A percentile compares a stretch with the other conserved stretches of the same genome.
These are phyloP conservation scores for Hirsutella thompsonii DNA, from an alignment of 2,329 filamentous ascomycete genomes.

Conservation along the genomic window DNA sequence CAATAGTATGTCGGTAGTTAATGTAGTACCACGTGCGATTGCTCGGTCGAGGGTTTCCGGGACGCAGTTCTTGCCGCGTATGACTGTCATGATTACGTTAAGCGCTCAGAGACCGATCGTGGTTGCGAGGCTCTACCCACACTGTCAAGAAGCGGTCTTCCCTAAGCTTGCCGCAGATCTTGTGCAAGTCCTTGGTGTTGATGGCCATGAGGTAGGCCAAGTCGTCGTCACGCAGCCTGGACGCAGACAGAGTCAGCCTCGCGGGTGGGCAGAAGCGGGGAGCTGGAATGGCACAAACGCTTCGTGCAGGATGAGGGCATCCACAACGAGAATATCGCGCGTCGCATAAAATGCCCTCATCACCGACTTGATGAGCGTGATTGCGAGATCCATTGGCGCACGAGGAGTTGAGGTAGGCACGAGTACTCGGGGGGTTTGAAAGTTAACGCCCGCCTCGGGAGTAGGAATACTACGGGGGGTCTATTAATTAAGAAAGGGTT, in stretches of 20 bases:
- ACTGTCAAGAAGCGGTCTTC: conserved; percentile 78
- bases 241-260: conserved; percentile 37
- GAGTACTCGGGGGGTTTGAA: too few relatives aligned
- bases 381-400: conserved; percentile 37
- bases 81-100: conserved; percentile 40
- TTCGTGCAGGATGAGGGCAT: conserved; percentile 77
- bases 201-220: conserved; percentile 77
- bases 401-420: neutral
- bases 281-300: conserved; percentile 36
- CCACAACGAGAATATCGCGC: conserved; percentile 71
- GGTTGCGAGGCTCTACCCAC: conserved; percentile 31
- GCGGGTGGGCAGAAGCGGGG: neutral
- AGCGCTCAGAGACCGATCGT: neutral
- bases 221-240: conserved; percentile 77
- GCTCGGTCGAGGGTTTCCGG: conserved; percentile 69
- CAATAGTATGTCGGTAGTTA: conserved; percentile 85
- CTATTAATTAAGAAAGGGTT: too few relatives aligned
- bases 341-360: conserved; percentile 79
- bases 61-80: conserved; percentile 56
- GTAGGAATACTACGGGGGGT: too few relatives aligned
- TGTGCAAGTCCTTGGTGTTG: conserved; percentile 84
- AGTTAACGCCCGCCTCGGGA: too few relatives aligned
- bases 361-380: conserved; percentile 75
- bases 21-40: conserved; percentile 95
- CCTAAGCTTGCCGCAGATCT: conserved; percentile 70